These are phyloP conservation scores for Lachancea meyersii DNA, from an alignment of 805 yeast genomes.

Conservation along the genomic window DNA sequence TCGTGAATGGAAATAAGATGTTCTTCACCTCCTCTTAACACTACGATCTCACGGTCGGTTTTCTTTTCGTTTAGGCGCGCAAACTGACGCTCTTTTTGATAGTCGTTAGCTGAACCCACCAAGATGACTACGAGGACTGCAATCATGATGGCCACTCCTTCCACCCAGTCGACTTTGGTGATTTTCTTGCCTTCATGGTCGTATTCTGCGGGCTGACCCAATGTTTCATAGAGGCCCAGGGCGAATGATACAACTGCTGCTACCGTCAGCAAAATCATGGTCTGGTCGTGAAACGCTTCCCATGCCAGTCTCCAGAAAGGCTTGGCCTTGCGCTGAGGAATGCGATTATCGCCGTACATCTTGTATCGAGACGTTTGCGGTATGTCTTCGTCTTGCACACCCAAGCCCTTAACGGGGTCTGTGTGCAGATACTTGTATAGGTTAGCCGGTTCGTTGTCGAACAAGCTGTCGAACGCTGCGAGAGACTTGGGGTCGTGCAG, in stretches of 20 bases:
- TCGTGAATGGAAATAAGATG: constrained; percentile 64
- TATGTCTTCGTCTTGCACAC: constrained; percentile 10
- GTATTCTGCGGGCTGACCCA: constrained; percentile 71
- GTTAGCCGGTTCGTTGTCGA: constrained; percentile 19
- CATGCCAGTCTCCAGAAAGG: constrained; percentile 61
- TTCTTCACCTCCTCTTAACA: constrained; percentile 66
- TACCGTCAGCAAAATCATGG: constrained; percentile 69
- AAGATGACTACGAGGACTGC: constrained; percentile 87
- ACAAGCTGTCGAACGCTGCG: constrained; percentile 18
- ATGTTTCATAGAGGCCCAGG: constrained; percentile 84
- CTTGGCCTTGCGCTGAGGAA: constrained; percentile 70
- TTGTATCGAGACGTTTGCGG: constrained; percentile 13
- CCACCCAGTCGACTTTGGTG: constrained; percentile 96
- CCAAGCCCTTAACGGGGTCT: constrained; percentile 20
- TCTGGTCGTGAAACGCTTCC: constrained; percentile 88
- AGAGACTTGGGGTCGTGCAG: constrained; percentile 33
- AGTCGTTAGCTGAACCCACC: constrained; percentile 95
- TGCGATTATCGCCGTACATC: constrained; percentile 60
- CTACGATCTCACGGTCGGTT: constrained; percentile 73
- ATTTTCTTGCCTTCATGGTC: constrained; percentile 71
- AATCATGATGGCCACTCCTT: constrained; percentile 93
- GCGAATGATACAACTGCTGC: constrained; percentile 90
- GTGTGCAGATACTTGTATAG: constrained; percentile 23
- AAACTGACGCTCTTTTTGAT: constrained; percentile 92
- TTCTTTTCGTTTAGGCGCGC: constrained; percentile 82